phyloP scores from a whole-genome alignment of 768 basidiomycete species.

The Lyophyllum shimeji region DNA sequence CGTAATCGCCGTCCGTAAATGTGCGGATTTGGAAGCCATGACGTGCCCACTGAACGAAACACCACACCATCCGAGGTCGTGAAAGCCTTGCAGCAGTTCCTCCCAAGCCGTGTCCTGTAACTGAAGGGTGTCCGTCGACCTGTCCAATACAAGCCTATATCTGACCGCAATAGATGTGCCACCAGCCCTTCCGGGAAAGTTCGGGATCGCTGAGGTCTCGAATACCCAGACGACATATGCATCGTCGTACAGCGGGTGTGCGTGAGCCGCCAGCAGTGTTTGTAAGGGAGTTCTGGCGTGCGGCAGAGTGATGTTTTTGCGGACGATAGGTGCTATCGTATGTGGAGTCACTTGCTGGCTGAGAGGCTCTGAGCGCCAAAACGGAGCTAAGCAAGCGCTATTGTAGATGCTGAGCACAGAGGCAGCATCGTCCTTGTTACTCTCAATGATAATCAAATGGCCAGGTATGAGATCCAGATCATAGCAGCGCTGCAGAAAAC shows the following conservation, averaged over 20 bases:
- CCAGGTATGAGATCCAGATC: background rate
- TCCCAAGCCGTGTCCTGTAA: background rate
- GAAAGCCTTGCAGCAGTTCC: background rate
- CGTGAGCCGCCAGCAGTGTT: background rate
- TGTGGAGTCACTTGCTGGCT: background rate
- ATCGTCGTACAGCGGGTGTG: slow-evolving; percentile 8
- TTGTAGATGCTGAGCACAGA: background rate
- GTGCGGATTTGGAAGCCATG: background rate
- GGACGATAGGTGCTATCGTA: background rate
- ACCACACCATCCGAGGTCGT: background rate
- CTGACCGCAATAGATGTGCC: background rate
- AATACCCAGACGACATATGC: slow-evolving; percentile 4
- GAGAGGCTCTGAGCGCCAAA: background rate
- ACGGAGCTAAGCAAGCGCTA: background rate
- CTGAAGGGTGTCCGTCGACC: background rate
- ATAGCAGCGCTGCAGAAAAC: background rate
- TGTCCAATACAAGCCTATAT: background rate
- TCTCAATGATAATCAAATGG: background rate
- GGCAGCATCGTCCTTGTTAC: background rate
- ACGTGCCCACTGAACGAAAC: slow-evolving; percentile 6
- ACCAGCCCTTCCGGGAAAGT: background rate
- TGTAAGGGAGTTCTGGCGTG: background rate
- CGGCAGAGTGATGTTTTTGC: background rate
- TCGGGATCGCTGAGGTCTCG: slow-evolving; percentile 5
- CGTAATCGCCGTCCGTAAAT: background rate